Percentiles rank a stretch among this genome's conserved stretches.
Conservation (phyloP, 2,329 filamentous ascomycete species). For the Cordyceps javanica region DNA sequence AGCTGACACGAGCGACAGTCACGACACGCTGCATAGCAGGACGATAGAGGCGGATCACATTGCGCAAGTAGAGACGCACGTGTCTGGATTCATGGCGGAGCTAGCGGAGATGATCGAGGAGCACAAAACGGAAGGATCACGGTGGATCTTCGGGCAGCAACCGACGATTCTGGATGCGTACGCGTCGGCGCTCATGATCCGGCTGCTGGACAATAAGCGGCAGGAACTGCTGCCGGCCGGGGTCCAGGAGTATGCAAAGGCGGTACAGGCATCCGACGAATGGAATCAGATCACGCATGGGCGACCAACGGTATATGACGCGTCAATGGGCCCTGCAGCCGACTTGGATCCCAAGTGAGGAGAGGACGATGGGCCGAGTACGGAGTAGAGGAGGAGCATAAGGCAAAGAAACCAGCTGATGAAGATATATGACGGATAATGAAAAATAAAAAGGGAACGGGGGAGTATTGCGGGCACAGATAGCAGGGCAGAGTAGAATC, state of each 20-base stretch:
- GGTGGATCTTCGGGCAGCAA: conserved; percentile 23
- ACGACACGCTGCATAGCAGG: conserved; percentile 20
- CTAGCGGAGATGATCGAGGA: conserved; percentile 17
- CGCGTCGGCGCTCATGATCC: conserved; percentile 18
- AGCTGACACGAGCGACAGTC: conserved; percentile 17
- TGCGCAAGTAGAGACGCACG: conserved; percentile 18
- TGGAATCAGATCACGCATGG: conserved; percentile 23
- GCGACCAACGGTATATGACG: conserved; percentile 20
- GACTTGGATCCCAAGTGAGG: conserved; percentile 18
- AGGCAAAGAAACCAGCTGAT: background rate
- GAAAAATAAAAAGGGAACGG: too few species aligned
- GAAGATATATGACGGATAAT: too few species aligned
- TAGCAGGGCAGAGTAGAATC: too few species aligned
- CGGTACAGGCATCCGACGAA: conserved; percentile 20
- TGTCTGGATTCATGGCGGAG: conserved; percentile 19
- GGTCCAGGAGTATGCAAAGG: conserved; percentile 18
- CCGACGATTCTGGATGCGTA: conserved; percentile 27
- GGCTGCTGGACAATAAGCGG: conserved; percentile 21
- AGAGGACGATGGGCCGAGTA: background rate
- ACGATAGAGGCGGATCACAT: conserved; percentile 22
- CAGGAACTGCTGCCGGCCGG: conserved; percentile 19
- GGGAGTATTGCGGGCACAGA: too few species aligned
- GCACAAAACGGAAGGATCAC: conserved; percentile 10
- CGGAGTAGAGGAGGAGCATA: background rate
- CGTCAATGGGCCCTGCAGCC: conserved; percentile 18